Percentiles rank a stretch among this genome's conserved stretches.
These are phyloP conservation scores for Coemansia sp. DNA, from an alignment of 192 early-diverging fungal genomes.

Conservation along the genomic window DNA sequence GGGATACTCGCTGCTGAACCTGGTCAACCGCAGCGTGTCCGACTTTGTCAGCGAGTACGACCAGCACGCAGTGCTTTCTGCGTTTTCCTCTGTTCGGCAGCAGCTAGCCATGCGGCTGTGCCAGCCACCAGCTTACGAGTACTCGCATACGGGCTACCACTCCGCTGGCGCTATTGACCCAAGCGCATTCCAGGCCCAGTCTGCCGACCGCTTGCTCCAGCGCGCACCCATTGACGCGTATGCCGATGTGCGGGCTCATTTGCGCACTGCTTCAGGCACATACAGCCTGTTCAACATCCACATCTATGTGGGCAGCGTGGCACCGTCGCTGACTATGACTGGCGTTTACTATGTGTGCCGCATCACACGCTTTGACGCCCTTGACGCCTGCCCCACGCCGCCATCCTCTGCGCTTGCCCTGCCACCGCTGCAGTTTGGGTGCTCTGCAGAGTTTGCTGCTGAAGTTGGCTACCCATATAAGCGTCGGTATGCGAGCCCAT, in stretches of 20 bases:
- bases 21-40: conserved; percentile 45
- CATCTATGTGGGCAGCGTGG: conserved; percentile 26
- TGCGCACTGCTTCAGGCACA: conserved; percentile 33
- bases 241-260: conserved; percentile 26
- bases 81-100: conserved; percentile 13
- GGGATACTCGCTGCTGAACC: conserved; percentile 41
- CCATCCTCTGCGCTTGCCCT: neutral
- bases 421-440: conserved; percentile 3
- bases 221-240: conserved; percentile 20
- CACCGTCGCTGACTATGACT: conserved; percentile 6
- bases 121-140: conserved; percentile 7
- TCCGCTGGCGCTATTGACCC: conserved; percentile 27
- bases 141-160: conserved; percentile 23
- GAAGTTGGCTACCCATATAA: conserved; percentile 6
- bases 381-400: conserved; percentile 12
- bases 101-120: conserved; percentile 16
- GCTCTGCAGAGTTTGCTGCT: neutral
- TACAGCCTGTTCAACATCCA: conserved; percentile 38
- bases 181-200: conserved; percentile 35
- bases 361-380: conserved; percentile 32
- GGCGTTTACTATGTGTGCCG: conserved; percentile 39
- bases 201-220: conserved; percentile 38
- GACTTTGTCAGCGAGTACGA: conserved; percentile 47
- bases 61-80: conserved; percentile 7
- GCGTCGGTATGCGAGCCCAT: conserved; percentile 2